These are phyloP conservation scores for Wickerhamomyces queroliae DNA, from an alignment of 805 yeast genomes.

Conservation along the genomic window DNA sequence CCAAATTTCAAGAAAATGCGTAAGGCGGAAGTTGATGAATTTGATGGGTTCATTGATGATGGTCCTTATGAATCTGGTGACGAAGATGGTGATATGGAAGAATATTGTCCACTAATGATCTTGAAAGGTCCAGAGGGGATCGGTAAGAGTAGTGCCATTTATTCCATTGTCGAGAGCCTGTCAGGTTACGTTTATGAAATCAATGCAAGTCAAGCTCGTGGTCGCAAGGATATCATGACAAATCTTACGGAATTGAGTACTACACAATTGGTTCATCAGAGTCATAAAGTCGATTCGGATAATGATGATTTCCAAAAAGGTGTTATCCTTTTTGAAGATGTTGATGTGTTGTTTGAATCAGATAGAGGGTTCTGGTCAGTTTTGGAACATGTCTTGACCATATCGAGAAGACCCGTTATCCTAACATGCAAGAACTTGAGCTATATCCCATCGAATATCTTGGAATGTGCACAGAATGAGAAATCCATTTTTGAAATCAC, in stretches of 20 bases:
- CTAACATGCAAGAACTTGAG: constrained; percentile 51
- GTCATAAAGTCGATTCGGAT: constrained; percentile 13
- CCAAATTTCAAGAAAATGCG: constrained; percentile 24
- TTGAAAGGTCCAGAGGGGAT: constrained; percentile 66
- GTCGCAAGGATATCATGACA: constrained; percentile 62
- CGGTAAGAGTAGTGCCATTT: constrained; percentile 74
- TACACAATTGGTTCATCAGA: constrained; percentile 65
- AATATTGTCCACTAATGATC: constrained; percentile 57
- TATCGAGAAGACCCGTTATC: constrained; percentile 64
- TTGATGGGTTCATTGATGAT: constrained; percentile 29
- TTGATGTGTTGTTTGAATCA: constrained; percentile 66
- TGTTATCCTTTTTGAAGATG: constrained; percentile 77
- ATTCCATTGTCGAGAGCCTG: constrained; percentile 56
- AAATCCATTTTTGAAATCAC: constrained; percentile 30
- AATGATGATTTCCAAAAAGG: constrained; percentile 44
- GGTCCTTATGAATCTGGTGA: too few relatives aligned
- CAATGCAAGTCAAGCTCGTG: constrained; percentile 67
- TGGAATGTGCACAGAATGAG: constrained; percentile 39
- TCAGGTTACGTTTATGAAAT: constrained; percentile 77
- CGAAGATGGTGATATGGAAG: constrained; percentile 21
- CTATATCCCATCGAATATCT: constrained; percentile 41
- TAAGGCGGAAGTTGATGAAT: constrained; percentile 17
- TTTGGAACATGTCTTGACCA: constrained; percentile 51
- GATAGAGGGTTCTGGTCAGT: constrained; percentile 82
- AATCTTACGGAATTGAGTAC: constrained; percentile 76